phyloP scores from a whole-genome alignment of 441 rosid genomes.

The Theobroma grandiflorum region DNA sequence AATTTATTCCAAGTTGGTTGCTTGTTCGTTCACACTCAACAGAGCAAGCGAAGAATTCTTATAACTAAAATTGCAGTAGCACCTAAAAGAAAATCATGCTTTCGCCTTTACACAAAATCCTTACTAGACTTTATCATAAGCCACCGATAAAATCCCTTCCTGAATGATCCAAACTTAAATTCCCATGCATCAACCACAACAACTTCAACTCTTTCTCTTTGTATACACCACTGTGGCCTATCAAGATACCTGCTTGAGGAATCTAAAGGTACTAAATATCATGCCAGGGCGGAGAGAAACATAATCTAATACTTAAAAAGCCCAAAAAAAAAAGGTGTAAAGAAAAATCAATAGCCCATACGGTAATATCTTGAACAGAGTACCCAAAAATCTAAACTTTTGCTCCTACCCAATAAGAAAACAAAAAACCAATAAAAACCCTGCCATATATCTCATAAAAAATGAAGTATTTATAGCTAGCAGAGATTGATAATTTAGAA shows the following conservation, averaged over 20 bases:
- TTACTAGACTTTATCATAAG: neutral
- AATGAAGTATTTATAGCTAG: constrained; percentile 8
- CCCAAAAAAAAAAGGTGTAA: neutral
- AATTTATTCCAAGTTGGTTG: constrained; percentile 27
- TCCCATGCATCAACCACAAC: constrained; percentile 17
- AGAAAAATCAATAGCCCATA: neutral
- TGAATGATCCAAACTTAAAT: constrained; percentile 25
- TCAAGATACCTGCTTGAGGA: constrained; percentile 26
- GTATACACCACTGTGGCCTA: constrained; percentile 19
- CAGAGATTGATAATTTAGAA: constrained; percentile 16
- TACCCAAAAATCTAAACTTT: neutral
- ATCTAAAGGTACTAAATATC: constrained; percentile 5
- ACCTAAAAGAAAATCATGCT: constrained; percentile 20
- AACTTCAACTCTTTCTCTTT: constrained; percentile 17
- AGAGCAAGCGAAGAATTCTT: constrained; percentile 13
- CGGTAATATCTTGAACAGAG: neutral
- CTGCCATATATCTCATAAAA: constrained; percentile 5
- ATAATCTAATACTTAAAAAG: neutral
- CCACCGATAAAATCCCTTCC: constrained; percentile 8
- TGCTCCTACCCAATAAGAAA: neutral
- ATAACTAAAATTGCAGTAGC: constrained; percentile 10
- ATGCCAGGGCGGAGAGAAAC: neutral
- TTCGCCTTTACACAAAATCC: constrained; percentile 23
- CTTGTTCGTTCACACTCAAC: constrained; percentile 19
- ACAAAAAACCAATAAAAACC: constrained; percentile 16